Evolutionary conservation across 1,284 basidiomycete species (phyloP), one percentile per base, ranked within the genome.

Genomic region (Coniferiporia sulphurascens): DNA sequence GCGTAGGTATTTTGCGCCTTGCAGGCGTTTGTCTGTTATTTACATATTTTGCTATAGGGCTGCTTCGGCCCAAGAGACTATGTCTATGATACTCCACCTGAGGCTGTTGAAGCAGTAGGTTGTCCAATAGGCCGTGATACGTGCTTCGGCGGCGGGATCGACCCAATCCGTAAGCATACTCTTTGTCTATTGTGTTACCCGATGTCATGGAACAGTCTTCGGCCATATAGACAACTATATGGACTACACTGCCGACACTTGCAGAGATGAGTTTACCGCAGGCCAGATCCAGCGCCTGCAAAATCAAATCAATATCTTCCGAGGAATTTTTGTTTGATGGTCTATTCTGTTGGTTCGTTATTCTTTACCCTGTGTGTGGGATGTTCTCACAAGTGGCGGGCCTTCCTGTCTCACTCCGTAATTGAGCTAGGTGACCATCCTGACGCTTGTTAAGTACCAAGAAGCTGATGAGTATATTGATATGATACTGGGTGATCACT

Each of bases 41-140:
- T 22, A 22, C 13, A 6, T 13, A 7, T 12, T 43, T 38, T 17
- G 9, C 13, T 19, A 32, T 32, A 58, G 49, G 81, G 82, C 4
- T 84, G 81, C 73, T 64, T 63, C 38, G 74, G 73, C 43, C 57
- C 71, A 15, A 82, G 82, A 13, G 82, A 85, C 66, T 66, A 61
- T 43, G 81, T 85, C 55, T 65, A 67, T 41, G 83, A 84, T 64
- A 83, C 82, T 1, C 77, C 80, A 13, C 66, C 77, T 21, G 80
- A 81, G 68, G 71, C 73, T 1, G 68, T 68, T n/a, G 58, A 78
- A 62, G 76, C 78, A 3, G 73, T 63, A 41, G 78, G 78, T 10
- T 82, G 79, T 68, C 79, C 78, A 32, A 73, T 69, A 36, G 73
- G 75, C 46, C 73, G 78, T 36, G 77, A 81, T 63, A 79, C 78